These are phyloP conservation scores for Cymodocea nodosa DNA, from an alignment of 116 monocot genomes.

Conservation along the genomic window DNA sequence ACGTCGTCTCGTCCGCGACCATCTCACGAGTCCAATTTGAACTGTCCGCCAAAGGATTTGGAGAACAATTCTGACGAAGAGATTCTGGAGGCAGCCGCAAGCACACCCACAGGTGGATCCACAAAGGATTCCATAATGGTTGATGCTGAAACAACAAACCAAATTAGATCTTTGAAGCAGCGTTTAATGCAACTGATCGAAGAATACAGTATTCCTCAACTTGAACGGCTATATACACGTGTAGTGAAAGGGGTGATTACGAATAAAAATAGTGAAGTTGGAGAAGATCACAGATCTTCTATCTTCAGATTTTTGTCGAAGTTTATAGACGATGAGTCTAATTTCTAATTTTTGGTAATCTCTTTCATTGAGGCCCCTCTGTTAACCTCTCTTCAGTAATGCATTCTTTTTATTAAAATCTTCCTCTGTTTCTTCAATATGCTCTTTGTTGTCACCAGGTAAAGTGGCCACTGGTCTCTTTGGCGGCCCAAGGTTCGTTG, in stretches of 20 bases:
- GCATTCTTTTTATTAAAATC: constrained; percentile 2
- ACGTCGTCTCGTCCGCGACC: constrained; percentile 11
- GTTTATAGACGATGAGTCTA: constrained; percentile 57
- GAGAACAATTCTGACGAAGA: constrained; percentile 17
- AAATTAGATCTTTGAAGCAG: constrained; percentile 28
- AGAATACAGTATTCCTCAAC: constrained; percentile 59
- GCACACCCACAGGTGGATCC: not conserved
- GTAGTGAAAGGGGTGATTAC: constrained; percentile 45
- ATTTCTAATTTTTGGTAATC: constrained; percentile 35
- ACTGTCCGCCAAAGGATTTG: constrained; percentile 11
- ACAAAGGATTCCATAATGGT: constrained; percentile 8
- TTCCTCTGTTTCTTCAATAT: not conserved
- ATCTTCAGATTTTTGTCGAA: constrained; percentile 59
- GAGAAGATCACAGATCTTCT: constrained; percentile 31
- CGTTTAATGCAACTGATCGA: constrained; percentile 32
- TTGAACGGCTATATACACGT: constrained; percentile 72
- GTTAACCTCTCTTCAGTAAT: not conserved
- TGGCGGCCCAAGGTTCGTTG: no score
- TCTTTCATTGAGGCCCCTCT: no score
- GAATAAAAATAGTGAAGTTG: constrained; percentile 24
- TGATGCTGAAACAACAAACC: constrained; percentile 30
- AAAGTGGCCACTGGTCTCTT: not conserved
- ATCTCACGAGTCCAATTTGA: constrained; percentile 20
- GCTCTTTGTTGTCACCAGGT: not conserved
- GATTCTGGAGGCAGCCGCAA: constrained; percentile 12